A percentile compares a stretch with the other conserved stretches of the same genome.
phyloP scores from a whole-genome alignment of 148 eudicot genomes.

The Rhododendron ovatum region DNA sequence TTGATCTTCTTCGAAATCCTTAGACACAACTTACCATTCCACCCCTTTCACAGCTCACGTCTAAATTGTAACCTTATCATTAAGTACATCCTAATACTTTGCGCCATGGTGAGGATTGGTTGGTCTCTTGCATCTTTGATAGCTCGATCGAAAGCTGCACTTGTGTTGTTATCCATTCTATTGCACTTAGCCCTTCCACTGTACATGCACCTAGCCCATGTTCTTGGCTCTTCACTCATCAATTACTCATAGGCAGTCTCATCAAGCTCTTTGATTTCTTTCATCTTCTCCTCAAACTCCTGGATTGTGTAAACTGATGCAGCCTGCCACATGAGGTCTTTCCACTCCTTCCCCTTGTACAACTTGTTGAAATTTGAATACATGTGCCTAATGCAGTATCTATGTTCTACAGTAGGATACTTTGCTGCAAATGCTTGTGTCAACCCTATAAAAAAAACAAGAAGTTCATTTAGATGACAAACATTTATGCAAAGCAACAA shows the following conservation, averaged over 20 bases:
- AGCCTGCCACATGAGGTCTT: too few species aligned
- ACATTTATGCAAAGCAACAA: too few species aligned
- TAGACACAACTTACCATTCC: too few species aligned
- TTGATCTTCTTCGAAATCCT: not conserved
- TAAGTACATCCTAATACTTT: not conserved
- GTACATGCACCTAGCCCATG: not conserved
- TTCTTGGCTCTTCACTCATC: not conserved
- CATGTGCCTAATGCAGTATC: too few species aligned
- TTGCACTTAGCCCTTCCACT: not conserved
- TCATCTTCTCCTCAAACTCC: not conserved
- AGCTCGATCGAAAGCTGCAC: not conserved
- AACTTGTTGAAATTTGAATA: too few species aligned
- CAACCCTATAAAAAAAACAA: too few species aligned
- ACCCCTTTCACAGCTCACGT: too few species aligned
- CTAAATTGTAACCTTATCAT: not conserved
- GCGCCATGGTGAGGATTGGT: not conserved
- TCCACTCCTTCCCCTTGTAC: too few species aligned
- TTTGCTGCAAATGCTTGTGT: too few species aligned
- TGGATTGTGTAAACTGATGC: not conserved
- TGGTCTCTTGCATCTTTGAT: not conserved
- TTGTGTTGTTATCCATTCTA: not conserved
- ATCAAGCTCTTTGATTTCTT: not conserved
- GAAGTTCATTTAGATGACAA: too few species aligned
- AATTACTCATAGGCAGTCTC: not conserved
- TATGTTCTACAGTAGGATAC: too few species aligned